A percentile compares a stretch with the other conserved stretches of the same genome.
These are phyloP conservation scores for Arthrobotrys musiformis DNA, from an alignment of 2,329 filamentous ascomycete species.

Conservation along the genomic window DNA sequence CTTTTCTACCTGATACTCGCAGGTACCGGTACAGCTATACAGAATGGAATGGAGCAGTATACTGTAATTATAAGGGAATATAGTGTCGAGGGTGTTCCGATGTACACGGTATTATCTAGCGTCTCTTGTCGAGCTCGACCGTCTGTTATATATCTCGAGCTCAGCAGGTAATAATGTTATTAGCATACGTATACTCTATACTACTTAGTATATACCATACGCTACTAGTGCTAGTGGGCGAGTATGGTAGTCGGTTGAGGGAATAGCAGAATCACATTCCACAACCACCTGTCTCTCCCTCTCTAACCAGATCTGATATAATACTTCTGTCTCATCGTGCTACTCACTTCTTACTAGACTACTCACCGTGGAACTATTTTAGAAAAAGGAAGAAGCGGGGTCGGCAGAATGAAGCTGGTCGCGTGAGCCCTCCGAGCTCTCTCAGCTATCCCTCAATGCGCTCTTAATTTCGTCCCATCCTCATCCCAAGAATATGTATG, in stretches of 20 bases:
- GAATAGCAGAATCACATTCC: constrained; percentile 29
- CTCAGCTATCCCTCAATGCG: background rate
- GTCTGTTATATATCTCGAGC: background rate
- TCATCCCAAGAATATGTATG: background rate
- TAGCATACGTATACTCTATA: too few relatives aligned
- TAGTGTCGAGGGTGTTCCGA: too few relatives aligned
- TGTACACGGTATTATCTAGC: too few relatives aligned
- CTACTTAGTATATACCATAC: background rate
- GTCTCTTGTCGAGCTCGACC: background rate
- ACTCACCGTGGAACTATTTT: too few relatives aligned
- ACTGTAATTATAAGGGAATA: too few relatives aligned
- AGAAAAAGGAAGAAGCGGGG: background rate
- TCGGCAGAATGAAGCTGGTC: background rate
- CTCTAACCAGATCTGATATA: background rate
- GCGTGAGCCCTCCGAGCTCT: background rate
- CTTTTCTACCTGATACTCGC: background rate
- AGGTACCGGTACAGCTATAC: background rate
- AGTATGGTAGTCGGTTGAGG: background rate
- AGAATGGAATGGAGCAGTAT: too few relatives aligned
- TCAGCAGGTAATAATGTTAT: background rate
- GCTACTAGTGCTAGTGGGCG: background rate
- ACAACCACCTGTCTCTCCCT: constrained; percentile 18
- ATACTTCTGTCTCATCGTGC: background rate
- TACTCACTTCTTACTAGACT: too few relatives aligned
- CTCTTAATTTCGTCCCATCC: background rate